Base-by-base conservation (phyloP, 139 green algal genomes). In the Yamagishiella unicocca region DNA sequence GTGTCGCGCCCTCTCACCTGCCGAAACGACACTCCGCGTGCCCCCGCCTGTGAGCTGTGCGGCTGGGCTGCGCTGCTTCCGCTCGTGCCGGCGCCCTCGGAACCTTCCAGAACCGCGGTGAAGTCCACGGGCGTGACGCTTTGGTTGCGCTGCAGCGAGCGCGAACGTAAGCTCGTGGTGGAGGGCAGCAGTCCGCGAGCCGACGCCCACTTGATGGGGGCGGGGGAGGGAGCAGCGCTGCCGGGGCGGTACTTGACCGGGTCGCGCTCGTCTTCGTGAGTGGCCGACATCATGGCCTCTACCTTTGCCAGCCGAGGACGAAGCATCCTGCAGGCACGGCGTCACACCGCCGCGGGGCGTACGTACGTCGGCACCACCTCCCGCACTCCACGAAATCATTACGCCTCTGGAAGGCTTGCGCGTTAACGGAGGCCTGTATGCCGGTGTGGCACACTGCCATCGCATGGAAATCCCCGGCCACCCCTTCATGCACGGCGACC, bases 291-390 rank as follows among this genome's bases (percentile, higher is more conserved):
- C 43, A 66, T 67, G 38, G 58, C 58, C 38, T 73, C 55, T 38
- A 84, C 55, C 37, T 84, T 84, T 17, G 38, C 77, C 38, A 84
- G 40, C 1, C 77, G 58, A 8, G 77, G 77, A 1, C 77, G 54
- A 24, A 84, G 40, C 55, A 73, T 24, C 55, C 77, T 84, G 77
- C 50, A 58, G 50, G 50, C n/a, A n/a, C n/a, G n/a, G n/a, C n/a
- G n/a, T n/a, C n/a, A n/a, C n/a, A n/a, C n/a, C n/a, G n/a, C n/a
- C n/a, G n/a, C n/a, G n/a, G n/a, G n/a, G n/a, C n/a, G n/a, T n/a
- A n/a, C n/a, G n/a, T n/a, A n/a, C n/a, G n/a, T n/a, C n/a, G n/a
- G n/a, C n/a, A n/a, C n/a, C n/a, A n/a, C n/a, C n/a, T n/a, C n/a
- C n/a, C n/a, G n/a, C n/a, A n/a, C n/a, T n/a, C n/a, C n/a, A n/a